Evolutionary conservation across 2,329 filamentous ascomycete genomes (phyloP).

Genomic region (Exserohilum rostratum): DNA sequence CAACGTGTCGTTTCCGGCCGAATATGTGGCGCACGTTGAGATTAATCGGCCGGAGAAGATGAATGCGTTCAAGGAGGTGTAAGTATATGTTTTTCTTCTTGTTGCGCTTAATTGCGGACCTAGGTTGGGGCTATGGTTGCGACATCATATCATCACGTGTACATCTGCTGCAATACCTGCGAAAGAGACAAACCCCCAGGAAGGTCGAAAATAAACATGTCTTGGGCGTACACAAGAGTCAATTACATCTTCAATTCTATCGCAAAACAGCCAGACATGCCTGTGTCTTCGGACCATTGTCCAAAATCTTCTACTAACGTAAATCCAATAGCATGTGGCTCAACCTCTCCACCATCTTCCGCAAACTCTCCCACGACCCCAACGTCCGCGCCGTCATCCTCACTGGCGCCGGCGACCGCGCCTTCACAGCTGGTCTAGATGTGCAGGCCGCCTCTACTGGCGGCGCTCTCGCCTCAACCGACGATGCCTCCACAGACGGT

Average conservation of each 20-base stretch:
- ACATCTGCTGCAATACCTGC: background rate
- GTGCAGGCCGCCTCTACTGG: constrained; percentile 70
- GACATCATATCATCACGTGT: background rate
- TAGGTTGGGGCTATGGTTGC: too few species aligned
- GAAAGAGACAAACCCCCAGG: background rate
- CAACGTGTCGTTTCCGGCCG: constrained; percentile 71
- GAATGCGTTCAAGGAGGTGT: constrained; percentile 81
- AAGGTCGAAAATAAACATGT: too few species aligned
- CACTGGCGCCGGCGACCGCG: constrained; percentile 79
- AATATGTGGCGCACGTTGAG: constrained; percentile 86
- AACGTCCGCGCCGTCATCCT: constrained; percentile 78
- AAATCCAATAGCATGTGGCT: constrained; percentile 72
- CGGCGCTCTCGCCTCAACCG: constrained; percentile 51
- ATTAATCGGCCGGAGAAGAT: constrained; percentile 87
- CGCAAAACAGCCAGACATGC: background rate
- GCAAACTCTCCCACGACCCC: constrained; percentile 71
- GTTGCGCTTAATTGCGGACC: background rate
- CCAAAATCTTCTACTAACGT: background rate
- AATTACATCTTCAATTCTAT: background rate
- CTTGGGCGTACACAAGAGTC: background rate
- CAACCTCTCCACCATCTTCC: constrained; percentile 76
- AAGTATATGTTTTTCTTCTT: constrained; percentile 31
- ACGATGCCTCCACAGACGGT: background rate
- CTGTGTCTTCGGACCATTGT: too few species aligned
- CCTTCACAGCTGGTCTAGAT: constrained; percentile 87